Conservation (phyloP, 2,329 filamentous ascomycete genomes). For the Nemania serpens region DNA sequence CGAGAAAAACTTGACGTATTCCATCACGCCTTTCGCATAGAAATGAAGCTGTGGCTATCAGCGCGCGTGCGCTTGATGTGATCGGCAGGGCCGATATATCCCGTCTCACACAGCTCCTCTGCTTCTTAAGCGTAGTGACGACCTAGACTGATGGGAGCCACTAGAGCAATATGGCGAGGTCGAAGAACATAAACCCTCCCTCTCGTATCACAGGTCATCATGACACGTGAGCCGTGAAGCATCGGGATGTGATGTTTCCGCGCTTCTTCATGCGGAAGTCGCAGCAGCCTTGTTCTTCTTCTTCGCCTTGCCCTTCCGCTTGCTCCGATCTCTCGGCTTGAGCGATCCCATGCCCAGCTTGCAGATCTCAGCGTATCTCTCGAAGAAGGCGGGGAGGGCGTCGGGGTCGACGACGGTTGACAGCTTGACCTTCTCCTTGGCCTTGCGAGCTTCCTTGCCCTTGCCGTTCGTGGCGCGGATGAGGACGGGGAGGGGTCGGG, state of each 20-base stretch:
- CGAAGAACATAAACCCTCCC: no score
- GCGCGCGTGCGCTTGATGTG: background rate
- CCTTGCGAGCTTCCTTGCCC: slow-evolving; percentile 58
- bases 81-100: background rate
- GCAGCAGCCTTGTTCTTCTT: slow-evolving; percentile 63
- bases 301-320: slow-evolving; percentile 80
- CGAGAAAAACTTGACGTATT: background rate
- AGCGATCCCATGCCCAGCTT: slow-evolving; percentile 85
- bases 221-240: background rate
- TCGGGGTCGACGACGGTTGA: slow-evolving; percentile 81
- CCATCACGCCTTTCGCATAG: background rate
- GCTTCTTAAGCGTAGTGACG: background rate
- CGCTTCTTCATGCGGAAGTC: slow-evolving; percentile 1
- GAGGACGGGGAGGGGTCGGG: slow-evolving; percentile 70
- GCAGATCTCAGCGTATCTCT: slow-evolving; percentile 85
- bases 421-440: slow-evolving; percentile 66
- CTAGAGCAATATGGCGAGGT: no score
- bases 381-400: slow-evolving; percentile 80
- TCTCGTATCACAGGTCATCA: background rate
- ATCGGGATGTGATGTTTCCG: no score
- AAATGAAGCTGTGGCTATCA: background rate
- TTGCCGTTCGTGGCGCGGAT: slow-evolving; percentile 86
- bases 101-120: background rate
- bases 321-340: slow-evolving; percentile 92
- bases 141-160: background rate